Percentiles rank a stretch among this genome's conserved stretches.
These are phyloP conservation scores for Discostella pseudostelligera DNA, from an alignment of 108 stramenopile species.

Conservation along the genomic window DNA sequence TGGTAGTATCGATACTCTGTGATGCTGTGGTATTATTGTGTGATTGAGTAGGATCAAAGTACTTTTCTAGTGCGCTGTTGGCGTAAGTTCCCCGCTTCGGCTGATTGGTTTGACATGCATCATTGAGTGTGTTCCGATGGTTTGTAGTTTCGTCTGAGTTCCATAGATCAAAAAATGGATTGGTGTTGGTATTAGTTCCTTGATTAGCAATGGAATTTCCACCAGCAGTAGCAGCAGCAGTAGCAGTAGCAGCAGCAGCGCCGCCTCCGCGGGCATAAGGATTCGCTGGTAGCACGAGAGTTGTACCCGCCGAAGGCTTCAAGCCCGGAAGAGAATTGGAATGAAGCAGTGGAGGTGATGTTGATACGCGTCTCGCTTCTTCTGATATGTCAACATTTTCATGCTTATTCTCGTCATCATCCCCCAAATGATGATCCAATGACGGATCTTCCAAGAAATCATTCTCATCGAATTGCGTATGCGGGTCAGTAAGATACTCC, in stretches of 20 bases:
- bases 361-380: constrained; percentile 10
- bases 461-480: neutral
- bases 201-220: neutral
- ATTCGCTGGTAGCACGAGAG: neutral
- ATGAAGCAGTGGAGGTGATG: constrained; percentile 4
- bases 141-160: neutral
- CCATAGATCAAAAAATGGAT: constrained; percentile 46
- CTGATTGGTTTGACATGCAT: neutral
- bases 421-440: neutral
- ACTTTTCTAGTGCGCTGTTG: constrained; percentile 34
- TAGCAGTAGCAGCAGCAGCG: neutral
- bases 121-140: neutral
- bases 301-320: constrained; percentile 1
- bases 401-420: neutral
- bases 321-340: constrained; percentile 7
- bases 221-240: neutral
- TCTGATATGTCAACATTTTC: neutral
- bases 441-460: constrained; percentile 7
- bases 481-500: constrained; percentile 32
- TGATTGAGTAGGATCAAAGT: constrained; percentile 14
- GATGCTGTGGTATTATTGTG: neutral
- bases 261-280: neutral
- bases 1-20: neutral
- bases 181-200: constrained; percentile 15
- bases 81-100: neutral